Conservation (phyloP, 306 rosid genomes). For the Ochetophila trinervis region DNA sequence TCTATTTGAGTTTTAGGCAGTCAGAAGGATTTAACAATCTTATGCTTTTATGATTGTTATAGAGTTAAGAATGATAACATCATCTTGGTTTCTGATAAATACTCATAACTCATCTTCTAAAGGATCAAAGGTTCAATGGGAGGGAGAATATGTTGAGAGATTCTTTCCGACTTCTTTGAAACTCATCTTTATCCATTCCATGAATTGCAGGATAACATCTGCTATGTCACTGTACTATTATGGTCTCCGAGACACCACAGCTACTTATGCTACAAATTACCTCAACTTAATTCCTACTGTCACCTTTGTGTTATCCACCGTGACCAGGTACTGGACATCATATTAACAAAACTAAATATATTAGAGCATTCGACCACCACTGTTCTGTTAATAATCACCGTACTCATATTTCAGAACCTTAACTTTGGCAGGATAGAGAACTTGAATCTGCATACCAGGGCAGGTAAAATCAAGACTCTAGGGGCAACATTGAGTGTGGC, state of each 20-base stretch:
- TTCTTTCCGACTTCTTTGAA: not conserved
- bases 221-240: conserved; percentile 51
- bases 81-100: too few relatives aligned
- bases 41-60: too few relatives aligned
- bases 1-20: too few relatives aligned
- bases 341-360: not conserved
- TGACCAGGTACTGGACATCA: conserved; percentile 28
- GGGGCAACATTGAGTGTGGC: conserved; percentile 58
- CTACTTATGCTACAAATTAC: conserved; percentile 57
- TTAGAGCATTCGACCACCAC: not conserved
- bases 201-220: conserved; percentile 42
- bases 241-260: conserved; percentile 67
- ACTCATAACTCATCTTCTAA: too few relatives aligned
- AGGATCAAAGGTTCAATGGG: too few relatives aligned
- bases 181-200: not conserved
- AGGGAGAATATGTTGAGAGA: not conserved
- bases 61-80: too few relatives aligned
- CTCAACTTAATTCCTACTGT: conserved; percentile 57
- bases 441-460: conserved; percentile 20
- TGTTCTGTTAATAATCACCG: not conserved
- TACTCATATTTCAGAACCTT: not conserved
- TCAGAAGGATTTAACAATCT: too few relatives aligned
- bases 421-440: conserved; percentile 42
- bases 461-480: conserved; percentile 38
- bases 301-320: conserved; percentile 48